A percentile compares a stretch with the other conserved stretches of the same genome.
phyloP scores from a whole-genome alignment of 176 grass and related monocot genomes.

The Phyllostachys edulis region DNA sequence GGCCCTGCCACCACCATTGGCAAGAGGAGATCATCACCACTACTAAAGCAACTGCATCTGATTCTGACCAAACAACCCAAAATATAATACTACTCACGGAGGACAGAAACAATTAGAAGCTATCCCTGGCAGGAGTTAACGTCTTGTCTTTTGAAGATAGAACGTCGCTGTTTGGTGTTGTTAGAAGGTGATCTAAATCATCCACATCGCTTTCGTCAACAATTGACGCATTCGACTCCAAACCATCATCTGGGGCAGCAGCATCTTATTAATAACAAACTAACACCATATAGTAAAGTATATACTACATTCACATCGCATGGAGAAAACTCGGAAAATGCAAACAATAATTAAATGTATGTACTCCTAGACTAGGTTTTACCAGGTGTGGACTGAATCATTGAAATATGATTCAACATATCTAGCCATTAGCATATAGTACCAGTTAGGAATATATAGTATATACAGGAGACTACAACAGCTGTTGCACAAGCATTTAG shows the following conservation, averaged over 20 bases:
- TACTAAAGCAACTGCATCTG: not conserved
- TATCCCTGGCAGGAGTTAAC: slow-evolving; percentile 51
- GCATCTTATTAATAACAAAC: slow-evolving; percentile 12
- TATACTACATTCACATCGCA: not conserved
- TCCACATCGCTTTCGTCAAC: slow-evolving; percentile 47
- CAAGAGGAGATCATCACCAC: not conserved
- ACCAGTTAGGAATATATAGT: not conserved
- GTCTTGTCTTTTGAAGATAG: slow-evolving; percentile 54
- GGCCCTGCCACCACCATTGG: not conserved
- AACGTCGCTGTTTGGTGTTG: slow-evolving; percentile 61
- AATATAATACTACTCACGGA: not conserved
- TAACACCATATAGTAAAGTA: not conserved
- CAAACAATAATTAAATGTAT: not conserved
- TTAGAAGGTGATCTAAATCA: slow-evolving; percentile 63
- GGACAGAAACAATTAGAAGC: slow-evolving; percentile 24
- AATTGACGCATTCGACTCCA: slow-evolving; percentile 58
- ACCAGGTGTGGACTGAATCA: not conserved
- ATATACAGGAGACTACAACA: not conserved
- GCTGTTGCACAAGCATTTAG: not conserved
- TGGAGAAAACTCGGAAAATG: not conserved
- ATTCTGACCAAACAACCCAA: slow-evolving; percentile 12
- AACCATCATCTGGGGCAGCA: slow-evolving; percentile 61
- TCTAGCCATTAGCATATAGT: not conserved
- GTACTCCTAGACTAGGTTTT: not conserved
- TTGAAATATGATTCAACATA: not conserved